Conservation (phyloP, 169 alveolate genomes). For the Plasmodium falciparum region DNA sequence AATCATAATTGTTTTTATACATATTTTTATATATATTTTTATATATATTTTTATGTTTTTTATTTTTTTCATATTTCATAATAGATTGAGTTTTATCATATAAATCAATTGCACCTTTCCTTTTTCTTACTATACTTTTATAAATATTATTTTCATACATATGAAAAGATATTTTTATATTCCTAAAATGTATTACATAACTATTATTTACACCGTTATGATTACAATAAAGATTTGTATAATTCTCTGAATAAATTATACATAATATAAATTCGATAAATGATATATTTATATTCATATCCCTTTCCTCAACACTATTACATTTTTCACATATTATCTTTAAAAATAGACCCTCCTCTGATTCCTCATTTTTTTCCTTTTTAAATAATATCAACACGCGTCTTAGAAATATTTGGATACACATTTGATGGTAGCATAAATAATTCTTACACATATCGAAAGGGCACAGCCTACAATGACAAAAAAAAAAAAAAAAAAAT, state of each 20-base stretch:
- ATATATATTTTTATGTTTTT: background rate
- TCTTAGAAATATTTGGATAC: slow-evolving; percentile 58
- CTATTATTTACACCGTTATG: slow-evolving; percentile 46
- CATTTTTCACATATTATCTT: slow-evolving; percentile 50
- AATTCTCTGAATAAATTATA: slow-evolving; percentile 47
- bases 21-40: too few relatives aligned
- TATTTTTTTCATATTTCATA: background rate
- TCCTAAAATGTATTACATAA: slow-evolving; percentile 36
- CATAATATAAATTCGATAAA: slow-evolving; percentile 42
- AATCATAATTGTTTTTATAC: too few relatives aligned
- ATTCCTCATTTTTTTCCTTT: slow-evolving; percentile 21
- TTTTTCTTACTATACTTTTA: background rate
- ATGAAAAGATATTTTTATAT: slow-evolving; percentile 33
- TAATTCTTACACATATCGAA: slow-evolving; percentile 43
- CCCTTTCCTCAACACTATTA: slow-evolving; percentile 15
- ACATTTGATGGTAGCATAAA: slow-evolving; percentile 55
- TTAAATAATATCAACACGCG: slow-evolving; percentile 31
- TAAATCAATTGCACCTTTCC: too few relatives aligned
- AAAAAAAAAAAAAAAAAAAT: background rate
- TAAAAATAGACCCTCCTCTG: slow-evolving; percentile 21
- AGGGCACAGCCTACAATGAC: slow-evolving; percentile 44
- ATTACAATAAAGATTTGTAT: slow-evolving; percentile 25
- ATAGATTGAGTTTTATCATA: background rate
- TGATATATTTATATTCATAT: slow-evolving; percentile 22
- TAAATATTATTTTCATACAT: slow-evolving; percentile 29